These are phyloP conservation scores for Trapa incisa DNA, from an alignment of 345 rosid species.

Conservation along the genomic window DNA sequence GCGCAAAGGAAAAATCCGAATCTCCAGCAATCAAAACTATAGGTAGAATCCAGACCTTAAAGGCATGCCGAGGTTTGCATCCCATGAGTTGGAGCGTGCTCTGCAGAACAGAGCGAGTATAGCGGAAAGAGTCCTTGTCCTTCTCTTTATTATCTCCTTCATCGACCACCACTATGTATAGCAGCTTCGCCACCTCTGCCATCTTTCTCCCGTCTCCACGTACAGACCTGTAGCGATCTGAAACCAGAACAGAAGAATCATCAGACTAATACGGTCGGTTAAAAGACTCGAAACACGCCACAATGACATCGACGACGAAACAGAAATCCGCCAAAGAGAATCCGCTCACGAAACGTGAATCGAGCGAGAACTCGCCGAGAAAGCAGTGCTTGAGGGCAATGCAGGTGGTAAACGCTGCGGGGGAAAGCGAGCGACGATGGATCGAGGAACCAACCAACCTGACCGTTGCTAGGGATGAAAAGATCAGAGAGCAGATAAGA, in stretches of 20 bases:
- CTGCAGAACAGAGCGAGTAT: slow-evolving; percentile 83
- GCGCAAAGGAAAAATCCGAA: background rate
- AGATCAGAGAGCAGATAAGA: background rate
- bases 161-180: slow-evolving; percentile 82
- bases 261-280: background rate
- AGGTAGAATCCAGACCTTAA: slow-evolving; percentile 42
- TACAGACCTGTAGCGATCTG: background rate
- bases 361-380: too few relatives aligned
- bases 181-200: slow-evolving; percentile 59
- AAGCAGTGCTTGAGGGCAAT: slow-evolving; percentile 2
- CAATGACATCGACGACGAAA: too few relatives aligned
- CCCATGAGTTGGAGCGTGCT: slow-evolving; percentile 95
- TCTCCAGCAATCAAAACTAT: background rate
- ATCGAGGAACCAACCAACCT: background rate
- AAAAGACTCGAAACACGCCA: too few relatives aligned
- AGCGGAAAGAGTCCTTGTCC: slow-evolving; percentile 54
- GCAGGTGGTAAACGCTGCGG: slow-evolving; percentile 3
- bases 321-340: too few relatives aligned
- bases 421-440: too few relatives aligned
- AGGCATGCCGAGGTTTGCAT: slow-evolving; percentile 95
- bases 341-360: too few relatives aligned
- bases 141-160: slow-evolving; percentile 25
- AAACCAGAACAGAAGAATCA: background rate
- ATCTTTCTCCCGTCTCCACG: slow-evolving; percentile 2
- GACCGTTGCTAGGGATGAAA: background rate